Evolutionary conservation across 345 rosid genomes (phyloP), one percentile per base, ranked within the genome.

Genomic region (Eucalyptus viminalis): DNA sequence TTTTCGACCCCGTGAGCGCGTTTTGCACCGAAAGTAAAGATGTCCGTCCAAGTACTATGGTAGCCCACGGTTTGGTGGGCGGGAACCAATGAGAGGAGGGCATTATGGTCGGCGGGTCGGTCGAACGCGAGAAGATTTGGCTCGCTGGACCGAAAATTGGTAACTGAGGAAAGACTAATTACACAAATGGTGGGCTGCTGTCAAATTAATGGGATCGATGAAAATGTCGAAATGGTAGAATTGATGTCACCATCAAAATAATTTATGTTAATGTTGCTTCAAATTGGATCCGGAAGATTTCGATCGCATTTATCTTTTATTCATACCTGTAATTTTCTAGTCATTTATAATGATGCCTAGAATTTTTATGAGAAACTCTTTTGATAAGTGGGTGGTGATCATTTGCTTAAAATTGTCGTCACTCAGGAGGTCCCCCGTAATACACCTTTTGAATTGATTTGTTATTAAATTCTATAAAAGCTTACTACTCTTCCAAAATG

Each of bases 261-360:
- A 11, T 58, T 58, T 24, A 58, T 25, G 65, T 1, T 19, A 19
- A 53, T 19, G 58, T 53, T 53, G 5, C 56, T 53, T 53, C 56
- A 17, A 53, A 53, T 19, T 19, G 58, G 58, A 53, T 53, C 58
- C 9, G 9, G 58, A 53, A 53, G 24, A 53, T 53, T 19, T 53
- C 10, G 0, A 19, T 1, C 58, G 0, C 58, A 8, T 53, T 53
- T 19, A 19, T 19, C 58, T 53, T 53, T 8, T 8, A 8, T 56
- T 56, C 62, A 0, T 56, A 24, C 13, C 29, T 0, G 29, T 10
- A 22, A 22, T 9, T 56, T 56, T 24, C 27, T 54, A 21, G 60
- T 54, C 62, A 24, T 9, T 56, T 56, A 56, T 56, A 56, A 56
- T 56, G 0, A 56, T 9, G 29, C 24, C 13, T 10, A 56, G 29